Evolutionary conservation across 371 early-diverging fungal species (phyloP).

Genomic region (Haplosporangium sp.): DNA sequence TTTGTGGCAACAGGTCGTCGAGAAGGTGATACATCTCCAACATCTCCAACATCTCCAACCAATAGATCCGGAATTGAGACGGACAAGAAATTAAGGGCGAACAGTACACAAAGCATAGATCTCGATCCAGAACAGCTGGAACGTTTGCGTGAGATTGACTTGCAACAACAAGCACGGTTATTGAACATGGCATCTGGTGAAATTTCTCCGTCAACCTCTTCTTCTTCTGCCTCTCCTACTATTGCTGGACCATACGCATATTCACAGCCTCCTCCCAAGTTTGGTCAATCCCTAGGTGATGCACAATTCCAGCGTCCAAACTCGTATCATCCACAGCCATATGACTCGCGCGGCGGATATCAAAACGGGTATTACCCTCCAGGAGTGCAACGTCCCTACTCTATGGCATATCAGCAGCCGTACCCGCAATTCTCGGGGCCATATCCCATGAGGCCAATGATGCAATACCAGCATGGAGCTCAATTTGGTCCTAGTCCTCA

Average conservation of each 20-base stretch:
- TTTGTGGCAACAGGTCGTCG: slow-evolving; percentile 28
- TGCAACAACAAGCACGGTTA: slow-evolving; percentile 17
- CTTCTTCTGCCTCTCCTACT: not conserved
- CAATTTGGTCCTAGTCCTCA: not conserved
- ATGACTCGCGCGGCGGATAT: slow-evolving; percentile 5
- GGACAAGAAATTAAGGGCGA: too few relatives aligned
- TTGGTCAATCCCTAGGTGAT: not conserved
- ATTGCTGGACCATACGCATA: slow-evolving; percentile 1
- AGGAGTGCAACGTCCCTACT: not conserved
- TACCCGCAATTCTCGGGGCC: not conserved
- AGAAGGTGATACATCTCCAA: not conserved
- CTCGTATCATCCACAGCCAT: slow-evolving; percentile 2
- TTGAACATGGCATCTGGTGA: not conserved
- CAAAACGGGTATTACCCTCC: not conserved
- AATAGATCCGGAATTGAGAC: not conserved
- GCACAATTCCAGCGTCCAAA: not conserved
- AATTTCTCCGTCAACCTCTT: not conserved
- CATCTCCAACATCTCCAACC: not conserved
- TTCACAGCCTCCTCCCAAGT: not conserved
- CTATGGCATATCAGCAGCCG: slow-evolving; percentile 1
- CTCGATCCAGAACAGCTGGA: slow-evolving; percentile 13
- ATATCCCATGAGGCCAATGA: not conserved
- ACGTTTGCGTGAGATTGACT: slow-evolving; percentile 15
- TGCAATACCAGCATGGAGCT: not conserved
- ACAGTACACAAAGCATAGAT: not conserved